Evolutionary conservation across 176 grass and related monocot species (phyloP).

Genomic region (Musa acuminata): DNA sequence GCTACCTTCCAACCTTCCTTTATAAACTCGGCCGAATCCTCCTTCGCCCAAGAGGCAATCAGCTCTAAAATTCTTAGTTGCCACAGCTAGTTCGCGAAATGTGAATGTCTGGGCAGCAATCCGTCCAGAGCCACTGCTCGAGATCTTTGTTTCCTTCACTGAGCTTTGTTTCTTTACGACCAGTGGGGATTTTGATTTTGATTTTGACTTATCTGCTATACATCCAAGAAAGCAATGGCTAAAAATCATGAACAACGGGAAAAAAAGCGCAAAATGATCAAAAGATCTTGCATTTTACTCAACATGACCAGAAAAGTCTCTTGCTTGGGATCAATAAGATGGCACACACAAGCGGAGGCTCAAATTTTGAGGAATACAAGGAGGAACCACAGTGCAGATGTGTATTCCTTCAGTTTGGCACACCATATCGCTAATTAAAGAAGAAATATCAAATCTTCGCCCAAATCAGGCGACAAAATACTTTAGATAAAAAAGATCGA

Average conservation of each 20-base stretch:
- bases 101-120: slow-evolving; percentile 7
- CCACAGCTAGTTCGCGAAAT: background rate
- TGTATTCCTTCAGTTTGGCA: background rate
- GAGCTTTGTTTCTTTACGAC: slow-evolving; percentile 7
- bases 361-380: background rate
- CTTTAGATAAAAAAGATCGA: background rate
- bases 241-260: background rate
- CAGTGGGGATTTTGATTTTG: background rate
- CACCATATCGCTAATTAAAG: background rate
- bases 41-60: slow-evolving; percentile 9
- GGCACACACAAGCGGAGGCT: background rate
- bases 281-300: background rate
- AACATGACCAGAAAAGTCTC: background rate
- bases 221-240: background rate
- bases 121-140: slow-evolving; percentile 3
- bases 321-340: background rate
- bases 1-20: slow-evolving; percentile 8
- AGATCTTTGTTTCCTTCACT: slow-evolving; percentile 2
- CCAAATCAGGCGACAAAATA: background rate
- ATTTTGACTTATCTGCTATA: background rate
- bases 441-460: background rate
- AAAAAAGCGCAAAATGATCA: background rate
- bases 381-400: background rate
- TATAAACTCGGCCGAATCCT: slow-evolving; percentile 8
- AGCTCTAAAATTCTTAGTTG: slow-evolving; percentile 4